Conservation (phyloP, 208 protist genomes). For the Wallacemonas rigidus region DNA sequence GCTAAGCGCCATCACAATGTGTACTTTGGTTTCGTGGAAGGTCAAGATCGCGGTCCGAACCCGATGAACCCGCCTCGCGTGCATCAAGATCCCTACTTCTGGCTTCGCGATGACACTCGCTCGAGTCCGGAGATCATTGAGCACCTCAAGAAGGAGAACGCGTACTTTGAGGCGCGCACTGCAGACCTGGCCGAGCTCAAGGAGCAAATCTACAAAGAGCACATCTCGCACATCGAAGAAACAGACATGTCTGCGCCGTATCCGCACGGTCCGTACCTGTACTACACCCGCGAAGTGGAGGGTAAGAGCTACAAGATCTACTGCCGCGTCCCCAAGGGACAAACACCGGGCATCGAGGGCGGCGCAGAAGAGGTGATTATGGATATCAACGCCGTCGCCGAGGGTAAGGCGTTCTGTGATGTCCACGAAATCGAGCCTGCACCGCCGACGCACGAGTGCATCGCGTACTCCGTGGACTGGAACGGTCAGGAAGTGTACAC, state of each 20-base stretch:
- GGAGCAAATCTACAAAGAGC: conserved; percentile 78
- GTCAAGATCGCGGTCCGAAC: conserved; percentile 80
- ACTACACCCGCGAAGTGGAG: conserved; percentile 84
- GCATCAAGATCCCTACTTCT: conserved; percentile 81
- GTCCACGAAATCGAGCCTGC: conserved; percentile 57
- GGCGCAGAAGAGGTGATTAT: conserved; percentile 77
- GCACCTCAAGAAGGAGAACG: conserved; percentile 81
- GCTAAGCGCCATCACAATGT: conserved; percentile 64
- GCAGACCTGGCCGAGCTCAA: conserved; percentile 55
- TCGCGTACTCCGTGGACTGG: conserved; percentile 87
- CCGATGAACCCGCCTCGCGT: conserved; percentile 84
- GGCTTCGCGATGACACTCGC: conserved; percentile 82
- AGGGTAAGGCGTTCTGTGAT: conserved; percentile 82
- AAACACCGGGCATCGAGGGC: conserved; percentile 38
- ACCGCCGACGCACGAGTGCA: conserved; percentile 56
- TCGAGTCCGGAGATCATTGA: conserved; percentile 75
- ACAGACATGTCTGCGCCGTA: conserved; percentile 81
- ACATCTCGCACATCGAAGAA: conserved; percentile 88
- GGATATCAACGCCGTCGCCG: conserved; percentile 82
- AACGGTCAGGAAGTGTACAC: conserved; percentile 86
- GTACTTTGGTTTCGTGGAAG: conserved; percentile 78
- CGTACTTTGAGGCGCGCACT: conserved; percentile 73
- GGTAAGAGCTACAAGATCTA: conserved; percentile 89
- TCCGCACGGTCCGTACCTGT: conserved; percentile 60
- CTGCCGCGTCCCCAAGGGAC: conserved; percentile 64